Evolutionary conservation across 2,329 filamentous ascomycete genomes (phyloP).

Genomic region (Stemphylium vesicarium): DNA sequence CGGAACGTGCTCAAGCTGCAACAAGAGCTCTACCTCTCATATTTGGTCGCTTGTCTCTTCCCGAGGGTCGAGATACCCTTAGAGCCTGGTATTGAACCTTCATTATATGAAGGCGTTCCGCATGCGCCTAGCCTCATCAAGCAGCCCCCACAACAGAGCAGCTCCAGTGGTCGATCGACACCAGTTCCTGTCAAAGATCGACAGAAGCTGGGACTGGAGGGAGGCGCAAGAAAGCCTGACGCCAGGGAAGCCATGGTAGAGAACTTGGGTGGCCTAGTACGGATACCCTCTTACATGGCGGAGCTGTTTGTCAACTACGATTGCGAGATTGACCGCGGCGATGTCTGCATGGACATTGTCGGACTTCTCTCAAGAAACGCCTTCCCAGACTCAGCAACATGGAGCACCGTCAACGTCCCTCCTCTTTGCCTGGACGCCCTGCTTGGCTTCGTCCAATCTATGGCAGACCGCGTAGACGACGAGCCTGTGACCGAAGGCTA

Average conservation of each 20-base stretch:
- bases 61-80: conserved; percentile 92
- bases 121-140: conserved; percentile 88
- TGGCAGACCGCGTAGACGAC: conserved; percentile 83
- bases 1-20: conserved; percentile 90
- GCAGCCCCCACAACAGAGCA: conserved; percentile 70
- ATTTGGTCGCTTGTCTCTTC: conserved; percentile 91
- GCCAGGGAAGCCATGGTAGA: conserved; percentile 98
- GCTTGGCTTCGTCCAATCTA: conserved; percentile 87
- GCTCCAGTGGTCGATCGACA: conserved; percentile 79
- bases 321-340: conserved; percentile 87
- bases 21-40: conserved; percentile 94
- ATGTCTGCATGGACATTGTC: conserved; percentile 94
- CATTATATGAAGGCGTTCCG: conserved; percentile 90
- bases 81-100: conserved; percentile 87
- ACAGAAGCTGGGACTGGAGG: conserved; percentile 90
- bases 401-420: conserved; percentile 98
- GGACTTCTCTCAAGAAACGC: conserved; percentile 92
- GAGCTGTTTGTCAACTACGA: conserved; percentile 99
- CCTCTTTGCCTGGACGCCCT: conserved; percentile 92
- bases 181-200: conserved; percentile 91
- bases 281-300: conserved; percentile 92
- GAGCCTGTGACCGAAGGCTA: conserved; percentile 68
- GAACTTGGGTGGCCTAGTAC: conserved; percentile 86
- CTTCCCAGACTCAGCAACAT: conserved; percentile 94
- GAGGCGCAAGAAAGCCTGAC: conserved; percentile 89